These are phyloP conservation scores for Ganoderma resinaceum DNA, from an alignment of 1,284 basidiomycete genomes.

Conservation along the genomic window DNA sequence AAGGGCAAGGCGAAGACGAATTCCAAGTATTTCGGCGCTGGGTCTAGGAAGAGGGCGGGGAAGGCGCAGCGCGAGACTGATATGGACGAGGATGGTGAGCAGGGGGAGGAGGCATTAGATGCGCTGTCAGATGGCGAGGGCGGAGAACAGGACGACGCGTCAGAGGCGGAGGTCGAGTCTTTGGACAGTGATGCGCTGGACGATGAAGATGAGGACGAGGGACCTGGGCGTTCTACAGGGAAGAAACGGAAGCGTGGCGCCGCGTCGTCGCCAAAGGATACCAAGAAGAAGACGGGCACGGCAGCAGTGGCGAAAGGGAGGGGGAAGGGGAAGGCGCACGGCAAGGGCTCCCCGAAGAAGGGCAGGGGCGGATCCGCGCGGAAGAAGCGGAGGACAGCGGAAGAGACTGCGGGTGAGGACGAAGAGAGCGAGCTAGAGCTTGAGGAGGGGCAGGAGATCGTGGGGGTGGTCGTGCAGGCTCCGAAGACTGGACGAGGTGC, in stretches of 20 bases:
- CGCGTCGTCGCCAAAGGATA: constrained; percentile 3
- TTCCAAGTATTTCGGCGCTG: constrained; percentile 7
- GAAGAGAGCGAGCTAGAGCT: constrained; percentile 53
- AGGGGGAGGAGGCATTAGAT: not conserved
- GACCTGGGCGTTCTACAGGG: constrained; percentile 35
- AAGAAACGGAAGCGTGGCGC: constrained; percentile 47
- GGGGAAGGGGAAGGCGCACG: not conserved
- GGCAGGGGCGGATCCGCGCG: constrained; percentile 19
- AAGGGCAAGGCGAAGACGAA: not conserved
- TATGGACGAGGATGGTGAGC: not conserved
- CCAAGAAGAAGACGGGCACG: not conserved
- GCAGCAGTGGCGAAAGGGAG: not conserved
- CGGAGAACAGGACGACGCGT: not conserved
- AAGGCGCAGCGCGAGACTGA: not conserved
- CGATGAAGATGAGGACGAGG: constrained; percentile 30
- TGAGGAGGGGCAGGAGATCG: constrained; percentile 74
- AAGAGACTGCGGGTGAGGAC: constrained; percentile 41
- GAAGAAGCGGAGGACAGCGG: constrained; percentile 41
- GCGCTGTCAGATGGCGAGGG: not conserved
- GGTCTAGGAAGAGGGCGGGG: not conserved
- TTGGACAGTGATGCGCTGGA: constrained; percentile 38
- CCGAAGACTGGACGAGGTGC: constrained; percentile 82
- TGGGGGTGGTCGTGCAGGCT: constrained; percentile 73
- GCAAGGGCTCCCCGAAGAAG: constrained; percentile 35
- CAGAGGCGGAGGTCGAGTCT: constrained; percentile 15